Conservation (phyloP, 2,329 filamentous ascomycete genomes). For the Gnomoniopsis sp. region DNA sequence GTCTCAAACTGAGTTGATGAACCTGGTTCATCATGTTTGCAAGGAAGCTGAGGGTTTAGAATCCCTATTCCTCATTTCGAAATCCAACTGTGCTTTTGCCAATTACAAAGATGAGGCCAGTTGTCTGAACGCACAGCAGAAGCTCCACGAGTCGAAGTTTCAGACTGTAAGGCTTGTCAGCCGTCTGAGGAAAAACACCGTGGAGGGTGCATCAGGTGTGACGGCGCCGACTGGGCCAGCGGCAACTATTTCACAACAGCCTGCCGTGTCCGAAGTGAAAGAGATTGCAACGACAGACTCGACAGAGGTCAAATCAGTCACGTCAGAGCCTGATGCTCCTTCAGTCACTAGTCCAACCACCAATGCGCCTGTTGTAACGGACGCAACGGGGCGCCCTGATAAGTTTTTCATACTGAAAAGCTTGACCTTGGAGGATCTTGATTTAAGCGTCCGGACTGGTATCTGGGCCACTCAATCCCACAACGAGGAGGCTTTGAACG, state of each 20-base stretch:
- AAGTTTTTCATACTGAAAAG: constrained; percentile 94
- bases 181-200: constrained; percentile 62
- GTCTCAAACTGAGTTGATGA: constrained; percentile 75
- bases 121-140: constrained; percentile 72
- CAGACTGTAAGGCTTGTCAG: constrained; percentile 83
- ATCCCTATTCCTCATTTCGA: constrained; percentile 90
- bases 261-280: constrained; percentile 8
- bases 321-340: not conserved
- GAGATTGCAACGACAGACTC: constrained; percentile 8
- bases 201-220: constrained; percentile 42
- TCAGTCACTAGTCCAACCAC: constrained; percentile 4
- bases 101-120: constrained; percentile 82
- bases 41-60: constrained; percentile 75
- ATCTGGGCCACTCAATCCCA: constrained; percentile 95
- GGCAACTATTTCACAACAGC: constrained; percentile 26
- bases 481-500: constrained; percentile 81
- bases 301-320: constrained; percentile 3
- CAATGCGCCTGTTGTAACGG: constrained; percentile 9
- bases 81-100: constrained; percentile 96
- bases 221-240: constrained; percentile 55
- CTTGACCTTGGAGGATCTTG: constrained; percentile 83
- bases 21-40: constrained; percentile 87
- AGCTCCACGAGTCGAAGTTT: constrained; percentile 89
- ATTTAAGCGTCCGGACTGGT: constrained; percentile 80
- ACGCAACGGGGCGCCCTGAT: constrained; percentile 48